Conservation (phyloP, 768 basidiomycete genomes). For the Chlorophyllum brunneum region DNA sequence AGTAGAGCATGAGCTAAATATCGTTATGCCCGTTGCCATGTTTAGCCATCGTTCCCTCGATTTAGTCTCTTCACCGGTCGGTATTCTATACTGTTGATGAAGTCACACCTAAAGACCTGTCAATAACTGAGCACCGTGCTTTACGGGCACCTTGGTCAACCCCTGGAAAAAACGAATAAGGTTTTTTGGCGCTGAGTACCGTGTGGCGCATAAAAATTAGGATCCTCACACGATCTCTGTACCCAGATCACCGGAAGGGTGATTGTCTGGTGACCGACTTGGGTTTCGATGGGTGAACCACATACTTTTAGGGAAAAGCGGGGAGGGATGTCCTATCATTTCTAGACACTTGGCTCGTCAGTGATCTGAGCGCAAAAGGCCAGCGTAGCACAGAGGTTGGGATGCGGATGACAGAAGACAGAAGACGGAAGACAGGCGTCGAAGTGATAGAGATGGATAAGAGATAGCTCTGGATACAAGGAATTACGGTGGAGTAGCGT, state of each 20-base stretch:
- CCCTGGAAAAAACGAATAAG: conserved; percentile 1
- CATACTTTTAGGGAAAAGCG: background rate
- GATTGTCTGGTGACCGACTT: conserved; percentile 10
- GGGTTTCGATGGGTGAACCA: background rate
- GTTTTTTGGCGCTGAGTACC: background rate
- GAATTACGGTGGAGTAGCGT: background rate
- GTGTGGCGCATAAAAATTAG: background rate
- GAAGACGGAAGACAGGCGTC: conserved; percentile 2
- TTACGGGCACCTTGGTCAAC: background rate
- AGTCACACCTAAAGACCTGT: conserved; percentile 4
- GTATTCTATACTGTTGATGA: background rate
- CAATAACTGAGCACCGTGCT: background rate
- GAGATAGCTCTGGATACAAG: conserved; percentile 1
- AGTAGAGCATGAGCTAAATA: background rate
- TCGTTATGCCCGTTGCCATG: background rate
- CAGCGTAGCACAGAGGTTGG: background rate
- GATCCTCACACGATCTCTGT: background rate
- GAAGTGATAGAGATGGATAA: conserved; percentile 10
- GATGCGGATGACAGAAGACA: background rate
- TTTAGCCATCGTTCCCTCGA: background rate
- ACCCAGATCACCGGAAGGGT: background rate
- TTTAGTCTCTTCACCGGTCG: background rate
- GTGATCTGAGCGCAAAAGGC: background rate
- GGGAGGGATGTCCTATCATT: background rate
- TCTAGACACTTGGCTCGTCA: background rate